Base-by-base conservation (phyloP, 1,284 basidiomycete genomes). In the Ustilago sp. region DNA sequence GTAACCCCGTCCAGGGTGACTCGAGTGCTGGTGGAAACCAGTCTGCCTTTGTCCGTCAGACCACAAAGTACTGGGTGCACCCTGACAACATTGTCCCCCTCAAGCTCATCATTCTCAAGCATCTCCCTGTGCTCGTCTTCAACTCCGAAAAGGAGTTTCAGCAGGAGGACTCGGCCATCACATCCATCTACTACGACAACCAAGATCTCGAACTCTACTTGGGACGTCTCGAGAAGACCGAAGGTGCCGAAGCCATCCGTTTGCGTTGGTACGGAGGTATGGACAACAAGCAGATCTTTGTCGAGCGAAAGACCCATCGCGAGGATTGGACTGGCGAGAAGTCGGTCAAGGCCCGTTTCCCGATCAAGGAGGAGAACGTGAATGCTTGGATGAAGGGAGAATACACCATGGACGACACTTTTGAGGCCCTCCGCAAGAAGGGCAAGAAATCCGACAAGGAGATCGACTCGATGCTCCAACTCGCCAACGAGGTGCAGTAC, bases 291-390 rank as follows among this genome's bases (percentile, higher is more conserved):
- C 81, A 90, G 90, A 95, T 99, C 74, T 99, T 98, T 83, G 94
- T 99, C 51, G 96, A 99, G 89, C 93, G 97, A 68, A 99, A 99
- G 88, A 99, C 97, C 0, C 96, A 99, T 86, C 90, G 95, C 59
- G 96, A 99, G 87, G 96, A 99, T 86, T 99, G 97, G 96, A 99
- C 97, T 0, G 96, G 96, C 38, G 96, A 99, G 87, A 99, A 98
- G 88, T 96, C 94, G 17, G 96, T 99, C 86, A 99, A 99, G 88
- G 94, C 96, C 35, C 94, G 96, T 8, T 98, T 99, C 88, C 92
- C 94, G 1, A 93, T 99, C 87, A 96, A 97, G 87, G 96, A 98
- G 87, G 92, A 95, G 79, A 91, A 94, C 68, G 92, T 98, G 81
- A 98, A 98, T 85, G 92, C 93, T 32, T 99, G 94, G 89, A 88